phyloP scores from a whole-genome alignment of 2,329 filamentous ascomycete species.

The Alternaria viburni region DNA sequence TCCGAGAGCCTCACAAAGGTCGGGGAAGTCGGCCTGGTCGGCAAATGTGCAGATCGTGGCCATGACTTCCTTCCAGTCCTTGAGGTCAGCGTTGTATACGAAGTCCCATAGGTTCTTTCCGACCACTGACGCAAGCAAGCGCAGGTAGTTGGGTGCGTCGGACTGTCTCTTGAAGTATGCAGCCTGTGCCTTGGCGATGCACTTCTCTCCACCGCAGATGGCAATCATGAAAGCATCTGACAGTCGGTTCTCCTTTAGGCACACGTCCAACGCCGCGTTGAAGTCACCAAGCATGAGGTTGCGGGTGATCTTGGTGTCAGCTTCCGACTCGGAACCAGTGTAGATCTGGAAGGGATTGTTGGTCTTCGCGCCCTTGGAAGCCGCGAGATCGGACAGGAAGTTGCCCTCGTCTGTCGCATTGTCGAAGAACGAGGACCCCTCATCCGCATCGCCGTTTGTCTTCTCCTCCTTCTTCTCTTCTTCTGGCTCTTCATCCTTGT shows the following conservation, averaged over 20 bases:
- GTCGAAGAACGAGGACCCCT: conserved; percentile 77
- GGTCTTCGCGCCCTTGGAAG: conserved; percentile 89
- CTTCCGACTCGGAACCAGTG: conserved; percentile 78
- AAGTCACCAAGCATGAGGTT: conserved; percentile 91
- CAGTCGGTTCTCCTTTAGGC: conserved; percentile 84
- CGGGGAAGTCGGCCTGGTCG: conserved; percentile 86
- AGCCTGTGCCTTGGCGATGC: conserved; percentile 91
- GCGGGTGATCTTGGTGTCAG: conserved; percentile 86
- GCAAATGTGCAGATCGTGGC: conserved; percentile 95
- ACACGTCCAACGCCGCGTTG: conserved; percentile 85
- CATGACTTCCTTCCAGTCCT: conserved; percentile 97
- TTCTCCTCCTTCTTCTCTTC: conserved; percentile 45
- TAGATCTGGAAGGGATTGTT: conserved; percentile 94
- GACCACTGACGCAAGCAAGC: conserved; percentile 88
- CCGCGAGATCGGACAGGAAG: conserved; percentile 83
- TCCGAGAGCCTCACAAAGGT: conserved; percentile 92
- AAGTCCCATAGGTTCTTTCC: conserved; percentile 98
- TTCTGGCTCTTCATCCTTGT: conserved; percentile 52
- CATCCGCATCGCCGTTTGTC: conserved; percentile 53
- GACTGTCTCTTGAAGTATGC: conserved; percentile 86
- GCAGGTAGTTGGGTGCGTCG: conserved; percentile 86
- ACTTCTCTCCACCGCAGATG: conserved; percentile 91
- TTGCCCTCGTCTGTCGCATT: conserved; percentile 75
- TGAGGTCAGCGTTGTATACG: conserved; percentile 91
- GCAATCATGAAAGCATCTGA: conserved; percentile 98